A percentile compares a stretch with the other conserved stretches of the same genome.
phyloP scores from a whole-genome alignment of 495 filamentous ascomycete species.

The Extremus antarcticus region DNA sequence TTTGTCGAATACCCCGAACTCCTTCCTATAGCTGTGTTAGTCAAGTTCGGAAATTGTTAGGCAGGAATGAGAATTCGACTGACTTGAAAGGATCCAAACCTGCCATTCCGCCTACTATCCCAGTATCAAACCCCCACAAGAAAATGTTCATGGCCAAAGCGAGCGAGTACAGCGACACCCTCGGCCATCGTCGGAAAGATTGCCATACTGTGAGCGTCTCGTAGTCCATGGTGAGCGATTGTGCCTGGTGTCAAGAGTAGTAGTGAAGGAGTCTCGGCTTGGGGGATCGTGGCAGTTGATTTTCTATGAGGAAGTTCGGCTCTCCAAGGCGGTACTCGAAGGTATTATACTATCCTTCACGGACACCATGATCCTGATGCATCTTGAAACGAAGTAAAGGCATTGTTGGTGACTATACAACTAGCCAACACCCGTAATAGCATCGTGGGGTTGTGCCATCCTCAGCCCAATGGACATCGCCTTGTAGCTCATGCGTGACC shows the following conservation, averaged over 20 bases:
- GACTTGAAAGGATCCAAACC: conserved; percentile 34
- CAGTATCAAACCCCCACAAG: conserved; percentile 41
- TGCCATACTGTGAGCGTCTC: conserved; percentile 1
- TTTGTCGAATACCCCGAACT: conserved; percentile 20
- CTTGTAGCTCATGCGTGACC: too few species aligned
- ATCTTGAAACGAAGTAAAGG: too few species aligned
- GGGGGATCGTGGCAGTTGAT: background rate
- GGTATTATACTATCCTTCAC: too few species aligned
- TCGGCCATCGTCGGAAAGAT: conserved; percentile 3
- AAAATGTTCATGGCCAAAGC: conserved; percentile 18
- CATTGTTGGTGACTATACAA: too few species aligned
- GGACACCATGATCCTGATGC: too few species aligned
- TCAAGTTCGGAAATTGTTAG: background rate
- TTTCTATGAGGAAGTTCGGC: background rate
- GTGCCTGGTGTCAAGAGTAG: background rate
- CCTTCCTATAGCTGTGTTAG: background rate
- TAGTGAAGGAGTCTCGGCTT: background rate
- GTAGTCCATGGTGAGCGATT: background rate
- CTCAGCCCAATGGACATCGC: too few species aligned
- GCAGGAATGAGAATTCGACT: background rate
- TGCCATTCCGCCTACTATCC: conserved; percentile 38
- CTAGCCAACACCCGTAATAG: too few species aligned
- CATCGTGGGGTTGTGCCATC: too few species aligned
- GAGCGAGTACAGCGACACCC: background rate
- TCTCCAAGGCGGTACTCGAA: too few species aligned